phyloP scores from a whole-genome alignment of 2,329 filamentous ascomycete species.

The Monosporascus sp. region DNA sequence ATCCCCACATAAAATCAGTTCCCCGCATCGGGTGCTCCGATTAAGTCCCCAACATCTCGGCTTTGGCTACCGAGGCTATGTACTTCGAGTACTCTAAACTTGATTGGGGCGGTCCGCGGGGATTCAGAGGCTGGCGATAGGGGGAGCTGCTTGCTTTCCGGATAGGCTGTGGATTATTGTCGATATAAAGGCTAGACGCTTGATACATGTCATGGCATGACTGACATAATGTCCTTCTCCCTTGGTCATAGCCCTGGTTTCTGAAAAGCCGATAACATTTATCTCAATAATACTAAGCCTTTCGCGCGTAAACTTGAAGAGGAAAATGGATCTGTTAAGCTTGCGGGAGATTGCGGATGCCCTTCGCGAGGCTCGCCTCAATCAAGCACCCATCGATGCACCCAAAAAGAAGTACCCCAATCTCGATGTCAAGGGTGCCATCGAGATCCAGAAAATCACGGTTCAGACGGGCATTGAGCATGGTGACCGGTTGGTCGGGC shows the following conservation, averaged over 20 bases:
- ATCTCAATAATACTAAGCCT: neutral
- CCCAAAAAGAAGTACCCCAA: constrained; percentile 15
- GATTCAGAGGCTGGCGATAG: neutral
- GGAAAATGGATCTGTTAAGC: neutral
- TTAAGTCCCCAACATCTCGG: neutral
- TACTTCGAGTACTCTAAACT: neutral
- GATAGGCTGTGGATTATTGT: neutral
- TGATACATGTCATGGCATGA: no score
- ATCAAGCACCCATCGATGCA: constrained; percentile 13
- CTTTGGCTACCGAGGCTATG: neutral
- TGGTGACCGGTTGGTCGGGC: constrained; percentile 21
- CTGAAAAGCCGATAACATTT: no score
- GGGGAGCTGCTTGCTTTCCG: neutral
- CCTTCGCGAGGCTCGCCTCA: constrained; percentile 15
- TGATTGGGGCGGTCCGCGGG: neutral
- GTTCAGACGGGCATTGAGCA: constrained; percentile 15
- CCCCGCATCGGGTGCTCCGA: no score
- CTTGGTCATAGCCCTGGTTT: no score
- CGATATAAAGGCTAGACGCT: no score
- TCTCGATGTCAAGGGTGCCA: constrained; percentile 16
- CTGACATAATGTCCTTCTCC: no score
- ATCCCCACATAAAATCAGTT: no score
- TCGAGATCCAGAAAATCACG: constrained; percentile 18
- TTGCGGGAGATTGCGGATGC: constrained; percentile 4
- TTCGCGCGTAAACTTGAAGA: constrained; percentile 10